These are phyloP conservation scores for Inonotus hispidus DNA, from an alignment of 1,284 basidiomycete genomes.

Conservation along the genomic window DNA sequence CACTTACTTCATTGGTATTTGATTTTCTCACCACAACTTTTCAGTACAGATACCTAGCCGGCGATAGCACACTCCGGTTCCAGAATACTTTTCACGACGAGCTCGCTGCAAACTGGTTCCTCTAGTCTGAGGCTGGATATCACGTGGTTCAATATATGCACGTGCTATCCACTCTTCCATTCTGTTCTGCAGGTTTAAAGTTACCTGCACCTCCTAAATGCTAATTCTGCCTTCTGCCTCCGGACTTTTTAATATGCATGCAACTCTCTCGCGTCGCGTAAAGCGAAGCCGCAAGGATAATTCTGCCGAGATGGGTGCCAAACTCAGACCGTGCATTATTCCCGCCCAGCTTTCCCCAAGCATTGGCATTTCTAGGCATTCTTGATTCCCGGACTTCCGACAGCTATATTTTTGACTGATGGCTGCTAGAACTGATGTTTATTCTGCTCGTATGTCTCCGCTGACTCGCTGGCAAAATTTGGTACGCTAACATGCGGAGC, in stretches of 20 bases:
- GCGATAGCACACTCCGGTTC: no score
- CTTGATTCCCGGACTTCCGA: background rate
- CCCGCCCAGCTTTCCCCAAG: background rate
- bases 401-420: background rate
- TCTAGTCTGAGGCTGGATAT: no score
- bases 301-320: background rate
- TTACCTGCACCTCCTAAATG: background rate
- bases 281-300: background rate
- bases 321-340: background rate
- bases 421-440: background rate
- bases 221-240: background rate
- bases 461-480: background rate
- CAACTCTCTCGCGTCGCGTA: background rate
- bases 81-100: no score
- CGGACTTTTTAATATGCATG: background rate
- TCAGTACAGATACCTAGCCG: no score
- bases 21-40: no score
- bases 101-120: no score
- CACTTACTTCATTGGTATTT: no score
- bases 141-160: no score
- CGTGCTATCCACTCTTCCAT: background rate
- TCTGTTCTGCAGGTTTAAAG: no score
- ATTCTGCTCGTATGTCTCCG: background rate
- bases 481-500: background rate
- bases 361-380: background rate